Evolutionary conservation across 1,284 basidiomycete genomes (phyloP).

Genomic region (Sphaerobolus stellatus): DNA sequence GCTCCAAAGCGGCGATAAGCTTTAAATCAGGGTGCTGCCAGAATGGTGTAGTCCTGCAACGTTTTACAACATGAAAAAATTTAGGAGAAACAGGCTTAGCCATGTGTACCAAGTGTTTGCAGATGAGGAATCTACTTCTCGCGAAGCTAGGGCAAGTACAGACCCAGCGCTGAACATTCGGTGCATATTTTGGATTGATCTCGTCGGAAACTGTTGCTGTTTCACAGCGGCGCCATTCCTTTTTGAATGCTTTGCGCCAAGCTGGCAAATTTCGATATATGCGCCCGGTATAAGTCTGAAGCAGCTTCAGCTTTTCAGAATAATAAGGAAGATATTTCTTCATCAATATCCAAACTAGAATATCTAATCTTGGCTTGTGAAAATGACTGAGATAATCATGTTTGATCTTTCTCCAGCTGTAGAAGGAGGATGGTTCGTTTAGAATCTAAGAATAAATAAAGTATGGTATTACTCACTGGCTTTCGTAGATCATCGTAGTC

Average conservation of each 20-base stretch:
- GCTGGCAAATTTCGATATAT: too few species aligned
- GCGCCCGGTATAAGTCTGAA: conserved; percentile 25
- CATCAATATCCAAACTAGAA: conserved; percentile 33
- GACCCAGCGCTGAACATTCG: conserved; percentile 23
- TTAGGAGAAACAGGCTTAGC: conserved; percentile 24
- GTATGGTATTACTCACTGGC: conserved; percentile 5
- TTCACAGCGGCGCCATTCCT: conserved; percentile 23
- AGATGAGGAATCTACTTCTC: conserved; percentile 32
- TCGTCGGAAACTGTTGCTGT: conserved; percentile 18
- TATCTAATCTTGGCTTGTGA: conserved; percentile 29
- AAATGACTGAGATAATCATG: conserved; percentile 34
- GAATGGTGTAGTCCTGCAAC: conserved; percentile 26
- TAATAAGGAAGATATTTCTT: conserved; percentile 32
- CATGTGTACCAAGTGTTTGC: conserved; percentile 35
- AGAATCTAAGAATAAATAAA: neutral
- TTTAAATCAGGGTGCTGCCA: conserved; percentile 25
- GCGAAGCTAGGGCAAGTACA: conserved; percentile 32
- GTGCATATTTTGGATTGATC: conserved; percentile 25
- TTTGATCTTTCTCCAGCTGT: conserved; percentile 34
- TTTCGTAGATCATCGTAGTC: conserved; percentile 18
- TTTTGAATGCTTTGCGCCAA: conserved; percentile 35
- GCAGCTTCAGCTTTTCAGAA: conserved; percentile 26
- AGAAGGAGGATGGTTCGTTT: neutral
- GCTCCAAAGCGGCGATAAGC: conserved; percentile 6
- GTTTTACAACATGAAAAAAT: conserved; percentile 31